A percentile compares a stretch with the other conserved stretches of the same genome.
Evolutionary conservation across 805 yeast genomes (phyloP).

Genomic region (Wickerhamomyces chambardii): DNA sequence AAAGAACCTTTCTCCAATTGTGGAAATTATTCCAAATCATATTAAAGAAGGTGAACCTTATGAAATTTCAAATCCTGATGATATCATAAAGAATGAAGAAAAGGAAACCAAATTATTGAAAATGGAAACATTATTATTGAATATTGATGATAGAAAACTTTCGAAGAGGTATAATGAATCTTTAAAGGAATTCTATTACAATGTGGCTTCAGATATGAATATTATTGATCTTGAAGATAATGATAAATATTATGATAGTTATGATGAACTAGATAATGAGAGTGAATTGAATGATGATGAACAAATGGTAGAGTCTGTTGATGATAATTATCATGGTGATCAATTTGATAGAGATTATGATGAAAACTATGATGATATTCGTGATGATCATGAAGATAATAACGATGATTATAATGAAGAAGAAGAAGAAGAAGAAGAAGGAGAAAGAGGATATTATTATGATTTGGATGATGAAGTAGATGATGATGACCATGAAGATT

Average conservation of each 20-base stretch:
- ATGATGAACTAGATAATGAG: too few species aligned
- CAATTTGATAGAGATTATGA: neutral
- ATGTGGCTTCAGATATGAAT: constrained; percentile 2
- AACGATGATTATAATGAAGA: neutral
- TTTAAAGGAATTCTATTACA: constrained; percentile 5
- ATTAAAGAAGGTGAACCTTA: too few species aligned
- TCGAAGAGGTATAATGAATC: neutral
- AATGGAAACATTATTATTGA: neutral
- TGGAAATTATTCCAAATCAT: too few species aligned
- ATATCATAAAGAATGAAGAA: too few species aligned
- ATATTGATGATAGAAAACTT: neutral
- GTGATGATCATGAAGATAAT: neutral
- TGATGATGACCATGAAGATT: neutral
- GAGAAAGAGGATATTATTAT: neutral
- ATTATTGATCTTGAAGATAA: neutral
- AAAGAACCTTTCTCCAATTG: too few species aligned
- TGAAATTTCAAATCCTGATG: too few species aligned
- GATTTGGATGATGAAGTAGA: neutral
- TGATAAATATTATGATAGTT: neutral
- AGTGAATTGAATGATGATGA: neutral
- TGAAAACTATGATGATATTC: neutral
- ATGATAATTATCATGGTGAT: neutral
- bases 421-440: neutral
- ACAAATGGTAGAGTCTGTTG: neutral
- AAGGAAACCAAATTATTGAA: neutral